phyloP scores from a whole-genome alignment of 2,329 filamentous ascomycete genomes.

The Monosporascus sp. region DNA sequence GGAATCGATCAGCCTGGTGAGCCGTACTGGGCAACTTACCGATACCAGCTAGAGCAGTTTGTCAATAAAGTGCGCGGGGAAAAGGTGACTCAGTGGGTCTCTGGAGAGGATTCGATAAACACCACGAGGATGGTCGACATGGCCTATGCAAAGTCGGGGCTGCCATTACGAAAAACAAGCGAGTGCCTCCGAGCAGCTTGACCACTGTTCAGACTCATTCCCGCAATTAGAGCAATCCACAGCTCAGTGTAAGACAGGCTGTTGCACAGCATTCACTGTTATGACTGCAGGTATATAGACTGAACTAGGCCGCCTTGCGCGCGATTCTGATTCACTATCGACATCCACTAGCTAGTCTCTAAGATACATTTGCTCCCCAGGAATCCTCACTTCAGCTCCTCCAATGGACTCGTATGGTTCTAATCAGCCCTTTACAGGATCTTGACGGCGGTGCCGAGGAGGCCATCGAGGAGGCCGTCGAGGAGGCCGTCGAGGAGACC shows the following conservation, averaged over 20 bases:
- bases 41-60: slow-evolving; percentile 35
- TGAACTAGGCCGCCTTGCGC: slow-evolving; percentile 11
- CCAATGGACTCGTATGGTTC: slow-evolving; percentile 4
- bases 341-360: slow-evolving; percentile 18
- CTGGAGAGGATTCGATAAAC: slow-evolving; percentile 28
- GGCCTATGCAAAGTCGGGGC: slow-evolving; percentile 30
- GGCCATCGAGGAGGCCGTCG: slow-evolving; percentile 10
- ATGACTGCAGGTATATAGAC: neutral
- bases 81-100: slow-evolving; percentile 30
- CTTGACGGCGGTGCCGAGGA: slow-evolving; percentile 11
- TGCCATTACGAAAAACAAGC: slow-evolving; percentile 23
- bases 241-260: no score
- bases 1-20: slow-evolving; percentile 19
- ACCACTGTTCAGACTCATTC: neutral
- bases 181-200: neutral
- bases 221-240: no score
- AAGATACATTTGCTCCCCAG: slow-evolving; percentile 12
- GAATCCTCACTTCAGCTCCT: slow-evolving; percentile 8
- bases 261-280: no score
- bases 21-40: slow-evolving; percentile 31
- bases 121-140: slow-evolving; percentile 35
- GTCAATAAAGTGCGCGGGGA: slow-evolving; percentile 31
- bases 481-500: slow-evolving; percentile 11
- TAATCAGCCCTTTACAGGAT: neutral
- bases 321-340: slow-evolving; percentile 11